Percentiles rank a stretch among this genome's conserved stretches.
phyloP scores from a whole-genome alignment of 2,329 filamentous ascomycete genomes.

The Aureobasidium sp. region DNA sequence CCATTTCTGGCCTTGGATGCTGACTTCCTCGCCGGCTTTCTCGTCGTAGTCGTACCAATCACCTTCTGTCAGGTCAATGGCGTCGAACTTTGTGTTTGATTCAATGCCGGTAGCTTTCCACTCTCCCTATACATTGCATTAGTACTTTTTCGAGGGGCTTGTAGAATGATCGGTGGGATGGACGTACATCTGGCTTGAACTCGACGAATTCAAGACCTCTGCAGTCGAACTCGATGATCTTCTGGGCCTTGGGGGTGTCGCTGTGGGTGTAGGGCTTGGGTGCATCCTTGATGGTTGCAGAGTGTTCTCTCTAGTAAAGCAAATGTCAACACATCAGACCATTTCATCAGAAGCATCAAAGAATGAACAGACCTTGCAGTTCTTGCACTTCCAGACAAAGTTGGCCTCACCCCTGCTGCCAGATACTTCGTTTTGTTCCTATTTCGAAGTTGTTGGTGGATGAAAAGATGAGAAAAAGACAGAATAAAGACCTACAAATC shows the following conservation, averaged over 20 bases:
- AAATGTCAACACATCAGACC: not conserved
- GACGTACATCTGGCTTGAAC: slow-evolving; percentile 74
- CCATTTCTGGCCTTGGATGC: slow-evolving; percentile 65
- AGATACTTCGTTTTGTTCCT: slow-evolving; percentile 87
- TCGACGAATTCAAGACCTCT: slow-evolving; percentile 85
- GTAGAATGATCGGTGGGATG: not conserved
- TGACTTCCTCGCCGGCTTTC: slow-evolving; percentile 15
- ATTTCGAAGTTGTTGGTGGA: not conserved
- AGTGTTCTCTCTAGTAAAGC: slow-evolving; percentile 61
- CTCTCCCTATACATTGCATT: slow-evolving; percentile 54
- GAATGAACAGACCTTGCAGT: slow-evolving; percentile 66
- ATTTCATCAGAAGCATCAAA: too few species aligned
- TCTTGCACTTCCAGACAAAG: slow-evolving; percentile 99
- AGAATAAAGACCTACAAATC: slow-evolving; percentile 59
- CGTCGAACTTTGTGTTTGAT: slow-evolving; percentile 70
- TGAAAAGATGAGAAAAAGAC: not conserved
- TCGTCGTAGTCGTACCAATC: slow-evolving; percentile 86
- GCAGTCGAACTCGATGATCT: slow-evolving; percentile 86
- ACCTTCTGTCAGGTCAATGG: slow-evolving; percentile 74
- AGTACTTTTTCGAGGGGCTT: not conserved
- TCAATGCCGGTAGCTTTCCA: slow-evolving; percentile 81
- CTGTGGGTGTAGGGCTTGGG: slow-evolving; percentile 62
- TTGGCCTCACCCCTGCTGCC: slow-evolving; percentile 93
- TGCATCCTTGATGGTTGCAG: slow-evolving; percentile 69
- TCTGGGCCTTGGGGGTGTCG: slow-evolving; percentile 57